Evolutionary conservation across 352 stramenopile genomes (phyloP).

Genomic region (Phytophthora fragariaefolia): DNA sequence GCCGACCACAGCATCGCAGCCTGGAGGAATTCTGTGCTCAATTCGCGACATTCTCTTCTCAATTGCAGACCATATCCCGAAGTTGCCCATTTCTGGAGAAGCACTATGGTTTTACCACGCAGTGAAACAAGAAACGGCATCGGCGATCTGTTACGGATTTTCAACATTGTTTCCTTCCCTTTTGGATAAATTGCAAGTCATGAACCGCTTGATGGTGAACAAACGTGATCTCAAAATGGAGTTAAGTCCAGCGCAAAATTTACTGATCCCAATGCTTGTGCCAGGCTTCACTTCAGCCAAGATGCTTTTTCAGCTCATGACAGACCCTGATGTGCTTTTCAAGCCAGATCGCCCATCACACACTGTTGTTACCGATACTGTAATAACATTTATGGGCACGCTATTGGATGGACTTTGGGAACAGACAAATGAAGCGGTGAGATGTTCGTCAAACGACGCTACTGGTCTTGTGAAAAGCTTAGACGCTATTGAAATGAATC

Average conservation of each 20-base stretch:
- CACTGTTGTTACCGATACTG: conserved; percentile 32
- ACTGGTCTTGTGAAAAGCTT: conserved; percentile 31
- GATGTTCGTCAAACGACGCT: conserved; percentile 12
- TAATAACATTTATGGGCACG: conserved; percentile 59
- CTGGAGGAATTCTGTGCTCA: conserved; percentile 52
- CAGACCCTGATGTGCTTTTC: conserved; percentile 45
- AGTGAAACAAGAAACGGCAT: conserved; percentile 81
- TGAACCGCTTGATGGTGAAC: conserved; percentile 78
- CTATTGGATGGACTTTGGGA: conserved; percentile 64
- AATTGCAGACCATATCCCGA: conserved; percentile 63
- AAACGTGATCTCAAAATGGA: conserved; percentile 24
- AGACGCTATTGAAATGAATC: conserved; percentile 52
- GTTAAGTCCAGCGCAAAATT: conserved; percentile 53
- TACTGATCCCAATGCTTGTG: conserved; percentile 84
- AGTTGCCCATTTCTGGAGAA: conserved; percentile 41
- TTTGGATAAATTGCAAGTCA: conserved; percentile 77
- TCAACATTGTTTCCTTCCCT: conserved; percentile 82
- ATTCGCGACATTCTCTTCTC: conserved; percentile 77
- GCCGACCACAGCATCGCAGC: conserved; percentile 35
- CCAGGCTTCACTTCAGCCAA: conserved; percentile 85
- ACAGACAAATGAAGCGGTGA: conserved; percentile 32
- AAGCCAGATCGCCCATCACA: conserved; percentile 19
- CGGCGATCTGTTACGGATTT: conserved; percentile 83
- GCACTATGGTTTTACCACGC: conserved; percentile 74
- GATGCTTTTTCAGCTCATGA: conserved; percentile 87